Percentiles rank a stretch among this genome's conserved stretches.
These are phyloP conservation scores for Verbena officinalis DNA, from an alignment of 257 asterid genomes.

Conservation along the genomic window DNA sequence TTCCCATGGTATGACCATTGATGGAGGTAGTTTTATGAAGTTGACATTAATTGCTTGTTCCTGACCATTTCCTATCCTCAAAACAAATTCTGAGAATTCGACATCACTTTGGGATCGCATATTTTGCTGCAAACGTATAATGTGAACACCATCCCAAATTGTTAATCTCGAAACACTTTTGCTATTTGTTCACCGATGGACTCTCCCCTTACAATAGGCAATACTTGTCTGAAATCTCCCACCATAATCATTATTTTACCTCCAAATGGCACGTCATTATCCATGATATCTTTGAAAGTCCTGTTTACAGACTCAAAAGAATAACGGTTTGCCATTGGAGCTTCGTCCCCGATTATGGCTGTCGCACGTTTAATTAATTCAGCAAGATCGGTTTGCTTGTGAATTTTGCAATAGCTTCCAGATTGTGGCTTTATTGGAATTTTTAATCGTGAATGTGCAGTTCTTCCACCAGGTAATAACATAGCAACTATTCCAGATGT, in stretches of 20 bases:
- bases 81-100: not conserved
- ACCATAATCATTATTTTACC: not conserved
- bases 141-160: not conserved
- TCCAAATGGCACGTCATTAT: not conserved
- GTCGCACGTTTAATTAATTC: not conserved
- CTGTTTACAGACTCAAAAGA: not conserved
- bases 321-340: not conserved
- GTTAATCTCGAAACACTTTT: not conserved
- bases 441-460: slow-evolving; percentile 8
- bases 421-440: not conserved
- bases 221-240: slow-evolving; percentile 3
- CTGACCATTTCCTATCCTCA: not conserved
- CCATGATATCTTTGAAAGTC: not conserved
- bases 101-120: not conserved
- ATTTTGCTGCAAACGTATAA: not conserved
- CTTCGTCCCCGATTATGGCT: not conserved
- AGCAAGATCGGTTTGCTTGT: not conserved
- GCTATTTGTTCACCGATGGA: not conserved
- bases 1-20: no score
- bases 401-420: not conserved
- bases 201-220: not conserved
- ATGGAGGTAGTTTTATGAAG: no score
- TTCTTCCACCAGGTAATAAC: no score
- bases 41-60: not conserved
- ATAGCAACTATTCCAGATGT: not conserved